These are phyloP conservation scores for Claviceps monticola DNA, from an alignment of 2,329 filamentous ascomycete species.

Conservation along the genomic window DNA sequence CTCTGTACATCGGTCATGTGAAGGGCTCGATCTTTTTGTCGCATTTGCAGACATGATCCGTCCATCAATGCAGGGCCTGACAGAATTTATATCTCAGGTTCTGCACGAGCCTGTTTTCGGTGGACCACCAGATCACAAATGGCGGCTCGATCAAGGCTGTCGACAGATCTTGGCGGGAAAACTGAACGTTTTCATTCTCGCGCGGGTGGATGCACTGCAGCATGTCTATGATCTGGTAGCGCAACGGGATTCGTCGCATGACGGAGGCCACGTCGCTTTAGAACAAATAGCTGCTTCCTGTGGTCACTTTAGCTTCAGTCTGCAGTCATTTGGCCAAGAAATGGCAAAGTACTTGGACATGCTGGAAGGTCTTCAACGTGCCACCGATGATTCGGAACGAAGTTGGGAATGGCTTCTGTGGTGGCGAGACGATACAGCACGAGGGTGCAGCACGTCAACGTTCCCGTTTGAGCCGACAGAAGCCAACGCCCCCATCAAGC, in stretches of 20 bases:
- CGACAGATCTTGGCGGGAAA: conserved; percentile 62
- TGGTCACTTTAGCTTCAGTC: conserved; percentile 79
- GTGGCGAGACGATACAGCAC: conserved; percentile 33
- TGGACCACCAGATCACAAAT: conserved; percentile 26
- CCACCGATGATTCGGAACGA: conserved; percentile 43
- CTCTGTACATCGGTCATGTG: background rate
- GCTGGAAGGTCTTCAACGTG: conserved; percentile 64
- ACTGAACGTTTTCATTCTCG: conserved; percentile 55
- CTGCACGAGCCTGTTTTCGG: conserved; percentile 69
- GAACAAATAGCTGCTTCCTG: conserved; percentile 89
- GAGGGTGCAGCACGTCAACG: conserved; percentile 6
- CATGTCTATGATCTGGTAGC: conserved; percentile 64
- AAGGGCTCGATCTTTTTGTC: conserved; percentile 63
- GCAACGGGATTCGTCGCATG: conserved; percentile 43
- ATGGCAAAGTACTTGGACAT: conserved; percentile 66
- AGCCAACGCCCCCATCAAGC: conserved; percentile 20
- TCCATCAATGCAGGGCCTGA: conserved; percentile 80
- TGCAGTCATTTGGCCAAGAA: conserved; percentile 77
- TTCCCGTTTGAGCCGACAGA: conserved; percentile 17
- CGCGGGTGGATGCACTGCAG: conserved; percentile 58
- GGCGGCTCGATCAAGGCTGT: conserved; percentile 54
- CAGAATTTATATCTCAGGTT: conserved; percentile 69
- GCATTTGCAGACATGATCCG: conserved; percentile 75
- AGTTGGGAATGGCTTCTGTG: conserved; percentile 71
- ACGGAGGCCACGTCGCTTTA: conserved; percentile 68